Conservation (phyloP, 176 grass and related monocot species). For the Chrysopogon serrulatus region DNA sequence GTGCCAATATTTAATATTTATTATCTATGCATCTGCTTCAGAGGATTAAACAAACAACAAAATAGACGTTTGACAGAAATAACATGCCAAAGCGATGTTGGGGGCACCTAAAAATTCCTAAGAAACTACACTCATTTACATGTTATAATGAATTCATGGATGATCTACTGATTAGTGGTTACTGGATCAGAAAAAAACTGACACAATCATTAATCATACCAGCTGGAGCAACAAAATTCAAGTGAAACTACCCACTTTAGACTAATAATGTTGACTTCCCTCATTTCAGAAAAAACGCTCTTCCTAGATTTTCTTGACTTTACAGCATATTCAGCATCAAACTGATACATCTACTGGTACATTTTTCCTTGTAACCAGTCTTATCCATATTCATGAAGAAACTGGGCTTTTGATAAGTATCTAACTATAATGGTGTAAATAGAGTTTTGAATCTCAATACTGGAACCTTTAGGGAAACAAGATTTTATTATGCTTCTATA, state of each 20-base stretch:
- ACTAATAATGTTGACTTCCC: neutral
- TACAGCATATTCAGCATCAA: neutral
- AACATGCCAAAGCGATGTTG: neutral
- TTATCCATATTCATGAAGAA: neutral
- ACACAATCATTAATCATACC: neutral
- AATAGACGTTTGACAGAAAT: neutral
- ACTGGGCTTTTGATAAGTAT: neutral
- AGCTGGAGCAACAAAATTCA: neutral
- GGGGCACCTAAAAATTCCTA: neutral
- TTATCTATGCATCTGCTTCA: neutral
- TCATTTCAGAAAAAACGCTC: neutral
- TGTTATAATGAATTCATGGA: neutral
- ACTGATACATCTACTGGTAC: neutral
- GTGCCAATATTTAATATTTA: neutral
- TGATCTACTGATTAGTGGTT: neutral
- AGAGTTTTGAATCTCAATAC: neutral
- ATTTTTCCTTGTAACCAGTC: neutral
- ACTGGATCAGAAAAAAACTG: neutral
- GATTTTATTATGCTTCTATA: neutral
- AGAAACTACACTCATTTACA: neutral
- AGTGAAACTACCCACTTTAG: neutral
- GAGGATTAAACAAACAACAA: neutral
- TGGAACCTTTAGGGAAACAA: neutral
- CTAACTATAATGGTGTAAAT: constrained; percentile 1
- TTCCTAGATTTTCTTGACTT: neutral